Percentiles rank a stretch among this genome's conserved stretches.
Conservation (phyloP, 768 basidiomycete species). For the Hericium coralloides region DNA sequence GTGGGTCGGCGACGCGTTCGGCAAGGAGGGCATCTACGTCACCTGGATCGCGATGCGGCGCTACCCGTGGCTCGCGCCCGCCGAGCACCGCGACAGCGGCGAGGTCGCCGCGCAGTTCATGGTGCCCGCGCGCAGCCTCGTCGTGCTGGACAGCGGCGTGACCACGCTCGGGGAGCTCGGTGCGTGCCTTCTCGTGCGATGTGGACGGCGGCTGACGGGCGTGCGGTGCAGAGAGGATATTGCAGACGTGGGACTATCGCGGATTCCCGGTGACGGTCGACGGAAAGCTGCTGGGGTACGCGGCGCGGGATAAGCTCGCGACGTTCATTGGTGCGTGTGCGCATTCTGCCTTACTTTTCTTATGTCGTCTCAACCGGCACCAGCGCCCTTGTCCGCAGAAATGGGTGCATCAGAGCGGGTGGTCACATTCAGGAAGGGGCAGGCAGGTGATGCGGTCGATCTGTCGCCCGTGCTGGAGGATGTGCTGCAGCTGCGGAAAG, state of each 20-base stretch:
- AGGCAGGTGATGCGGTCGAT: conserved; percentile 13
- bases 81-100: conserved; percentile 56
- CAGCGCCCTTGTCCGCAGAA: conserved; percentile 19
- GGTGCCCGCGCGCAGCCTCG: conserved; percentile 41
- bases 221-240: conserved; percentile 26
- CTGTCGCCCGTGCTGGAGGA: conserved; percentile 31
- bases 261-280: conserved; percentile 58
- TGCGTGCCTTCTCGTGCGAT: conserved; percentile 11
- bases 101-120: conserved; percentile 54
- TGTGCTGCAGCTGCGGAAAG: conserved; percentile 53
- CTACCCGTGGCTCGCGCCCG: conserved; percentile 63
- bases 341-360: neutral
- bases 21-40: conserved; percentile 60
- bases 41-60: conserved; percentile 64
- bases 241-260: conserved; percentile 38
- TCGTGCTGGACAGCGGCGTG: conserved; percentile 30
- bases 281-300: conserved; percentile 48
- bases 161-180: conserved; percentile 41
- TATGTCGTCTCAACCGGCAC: neutral
- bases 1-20: conserved; percentile 68
- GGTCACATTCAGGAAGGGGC: conserved; percentile 15
- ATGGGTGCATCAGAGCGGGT: conserved; percentile 10
- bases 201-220: neutral
- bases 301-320: conserved; percentile 45
- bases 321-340: conserved; percentile 23